Conservation (phyloP, 495 filamentous ascomycete genomes). For the Trichodelitschia bisporula region DNA sequence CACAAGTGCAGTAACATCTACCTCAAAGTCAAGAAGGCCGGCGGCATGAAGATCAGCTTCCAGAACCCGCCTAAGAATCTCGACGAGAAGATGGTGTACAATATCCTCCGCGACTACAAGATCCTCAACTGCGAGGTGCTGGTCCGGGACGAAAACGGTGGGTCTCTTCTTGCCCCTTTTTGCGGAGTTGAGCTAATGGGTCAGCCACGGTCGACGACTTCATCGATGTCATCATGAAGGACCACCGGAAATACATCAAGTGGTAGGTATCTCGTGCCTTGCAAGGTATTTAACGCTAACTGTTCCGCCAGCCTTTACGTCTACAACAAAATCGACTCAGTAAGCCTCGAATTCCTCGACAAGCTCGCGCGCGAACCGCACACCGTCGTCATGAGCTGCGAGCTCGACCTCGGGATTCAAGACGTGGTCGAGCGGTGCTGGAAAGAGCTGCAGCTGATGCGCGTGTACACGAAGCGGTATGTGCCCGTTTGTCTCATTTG, state of each 20-base stretch:
- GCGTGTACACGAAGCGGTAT: constrained; percentile 86
- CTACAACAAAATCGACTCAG: constrained; percentile 98
- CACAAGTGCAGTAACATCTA: constrained; percentile 59
- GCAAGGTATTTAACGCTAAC: not conserved
- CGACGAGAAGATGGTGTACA: constrained; percentile 93
- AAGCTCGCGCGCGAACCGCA: constrained; percentile 74
- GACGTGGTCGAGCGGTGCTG: constrained; percentile 91
- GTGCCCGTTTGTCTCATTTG: not conserved
- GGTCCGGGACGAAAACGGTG: constrained; percentile 77
- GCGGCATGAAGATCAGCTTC: constrained; percentile 97
- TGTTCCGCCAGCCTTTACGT: constrained; percentile 73
- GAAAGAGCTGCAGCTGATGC: constrained; percentile 76
- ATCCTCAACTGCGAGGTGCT: constrained; percentile 94
- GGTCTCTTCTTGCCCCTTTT: not conserved
- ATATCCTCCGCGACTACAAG: constrained; percentile 94
- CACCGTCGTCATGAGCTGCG: constrained; percentile 94
- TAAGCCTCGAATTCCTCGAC: constrained; percentile 83
- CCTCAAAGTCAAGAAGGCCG: constrained; percentile 89
- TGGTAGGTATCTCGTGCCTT: constrained; percentile 19
- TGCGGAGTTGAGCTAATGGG: not conserved
- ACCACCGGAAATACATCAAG: constrained; percentile 93
- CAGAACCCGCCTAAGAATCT: constrained; percentile 65
- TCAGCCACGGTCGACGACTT: constrained; percentile 87
- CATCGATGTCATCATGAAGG: constrained; percentile 98
- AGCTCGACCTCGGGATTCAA: constrained; percentile 86